Base-by-base conservation (phyloP, 73 alveolate genomes). In the Stentor roeselii region DNA sequence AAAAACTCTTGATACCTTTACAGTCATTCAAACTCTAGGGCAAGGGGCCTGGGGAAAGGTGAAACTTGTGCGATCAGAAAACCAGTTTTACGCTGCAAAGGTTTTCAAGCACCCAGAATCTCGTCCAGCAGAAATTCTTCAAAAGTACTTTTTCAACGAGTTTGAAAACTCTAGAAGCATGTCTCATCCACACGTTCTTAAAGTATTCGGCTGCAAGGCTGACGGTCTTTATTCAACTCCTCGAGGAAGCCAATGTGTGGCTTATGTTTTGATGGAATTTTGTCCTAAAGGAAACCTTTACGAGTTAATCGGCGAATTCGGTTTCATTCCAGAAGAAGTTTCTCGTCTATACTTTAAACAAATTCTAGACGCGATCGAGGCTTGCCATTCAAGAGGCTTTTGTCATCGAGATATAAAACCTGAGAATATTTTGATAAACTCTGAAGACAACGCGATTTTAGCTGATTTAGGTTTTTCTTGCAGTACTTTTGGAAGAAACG, bases 381-480 rank as follows among this genome's bases (percentile, higher is more conserved):
- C 74, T 78, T 76, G 90, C 40, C 96, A 91, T 75, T 82, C 59
- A 27, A 85, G 60, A 59, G 93, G 93, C 30, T 76, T 91, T 40
- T 83, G 84, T 38, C 96, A 91, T 85, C 88, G 96, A 82, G 96
- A 91, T 60, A 61, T 91, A 86, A 91, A 91, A 39, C 96, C 96
- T 0, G 94, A 91, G 78, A 91, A 91, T 82, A 60, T 91, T 36
- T 75, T 91, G 83, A 82, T 91, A 67, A 92, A 90, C 39, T 58
- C 86, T 30, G 84, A 91, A 39, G 75, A 75, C 76, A 91, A 88
- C 58, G 59, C 89, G 61, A 91, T 87, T 78, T 37, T 91, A 27
- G 90, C 92, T n/a, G 96, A 91, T 75, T 91, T 91, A 59, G 96
- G 96, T 3, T 84, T 91, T 38, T 40, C 92, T 15, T 40, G 85